Evolutionary conservation across 768 basidiomycete species (phyloP).

Genomic region (Coprinellus micaceus): DNA sequence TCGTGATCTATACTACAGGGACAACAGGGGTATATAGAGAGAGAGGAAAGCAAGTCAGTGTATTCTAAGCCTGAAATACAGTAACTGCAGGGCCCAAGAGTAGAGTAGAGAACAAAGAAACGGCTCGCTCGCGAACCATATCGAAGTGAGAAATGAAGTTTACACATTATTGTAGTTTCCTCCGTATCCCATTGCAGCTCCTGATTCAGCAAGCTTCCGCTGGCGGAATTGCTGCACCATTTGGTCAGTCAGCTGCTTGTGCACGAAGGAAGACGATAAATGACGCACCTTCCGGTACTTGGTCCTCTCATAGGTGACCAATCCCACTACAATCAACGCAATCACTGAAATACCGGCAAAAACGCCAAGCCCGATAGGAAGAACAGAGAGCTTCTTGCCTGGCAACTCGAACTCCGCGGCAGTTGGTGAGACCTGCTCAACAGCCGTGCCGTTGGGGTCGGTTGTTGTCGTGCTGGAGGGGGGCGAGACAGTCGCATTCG

Average conservation of each 20-base stretch:
- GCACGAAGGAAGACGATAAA: neutral
- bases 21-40: neutral
- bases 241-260: conserved; percentile 6
- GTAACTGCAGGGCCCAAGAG: neutral
- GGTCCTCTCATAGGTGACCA: conserved; percentile 85
- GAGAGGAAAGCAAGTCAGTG: neutral
- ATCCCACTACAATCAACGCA: conserved; percentile 72
- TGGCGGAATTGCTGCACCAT: conserved; percentile 63
- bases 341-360: conserved; percentile 85
- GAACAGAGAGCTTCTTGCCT: conserved; percentile 67
- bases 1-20: conserved; percentile 1
- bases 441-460: conserved; percentile 26
- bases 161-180: conserved; percentile 25
- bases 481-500: conserved; percentile 11
- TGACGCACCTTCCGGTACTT: conserved; percentile 75
- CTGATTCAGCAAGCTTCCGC: conserved; percentile 67
- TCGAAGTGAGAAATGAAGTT: neutral
- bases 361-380: conserved; percentile 80
- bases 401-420: conserved; percentile 56
- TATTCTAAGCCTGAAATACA: neutral
- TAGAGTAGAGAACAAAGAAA: neutral
- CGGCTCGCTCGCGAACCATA: conserved; percentile 11
- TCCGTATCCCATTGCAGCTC: conserved; percentile 56
- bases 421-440: conserved; percentile 31
- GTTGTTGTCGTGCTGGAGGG: conserved; percentile 8